These are phyloP conservation scores for Astragalus glycyphyllos DNA, from an alignment of 306 rosid species.

Conservation along the genomic window DNA sequence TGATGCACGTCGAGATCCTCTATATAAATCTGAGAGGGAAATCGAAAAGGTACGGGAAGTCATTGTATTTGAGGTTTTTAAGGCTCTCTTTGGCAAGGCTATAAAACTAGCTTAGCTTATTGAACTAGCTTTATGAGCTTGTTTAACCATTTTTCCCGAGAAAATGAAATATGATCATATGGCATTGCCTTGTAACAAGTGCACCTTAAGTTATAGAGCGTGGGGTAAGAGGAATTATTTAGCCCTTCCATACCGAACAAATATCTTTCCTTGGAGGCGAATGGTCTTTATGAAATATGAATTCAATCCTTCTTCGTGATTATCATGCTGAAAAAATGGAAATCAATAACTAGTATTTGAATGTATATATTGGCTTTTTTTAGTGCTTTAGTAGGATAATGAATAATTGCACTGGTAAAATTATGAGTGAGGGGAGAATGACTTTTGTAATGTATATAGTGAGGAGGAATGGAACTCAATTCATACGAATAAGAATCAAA, in stretches of 20 bases:
- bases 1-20: slow-evolving; percentile 92
- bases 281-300: no score
- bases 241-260: background rate
- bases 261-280: background rate
- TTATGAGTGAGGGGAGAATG: slow-evolving; percentile 7
- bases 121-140: no score
- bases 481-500: background rate
- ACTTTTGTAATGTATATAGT: background rate
- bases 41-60: slow-evolving; percentile 63
- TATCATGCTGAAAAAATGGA: no score
- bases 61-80: slow-evolving; percentile 25
- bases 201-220: background rate
- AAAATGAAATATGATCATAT: background rate
- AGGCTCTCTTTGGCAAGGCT: background rate
- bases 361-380: slow-evolving; percentile 5
- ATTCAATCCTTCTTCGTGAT: no score
- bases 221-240: background rate
- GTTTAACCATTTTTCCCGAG: background rate
- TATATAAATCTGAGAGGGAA: slow-evolving; percentile 83
- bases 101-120: no score
- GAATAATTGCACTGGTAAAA: background rate
- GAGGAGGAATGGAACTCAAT: background rate
- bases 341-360: background rate
- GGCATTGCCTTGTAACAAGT: background rate
- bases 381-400: background rate